Percentiles rank a stretch among this genome's conserved stretches.
Conservation (phyloP, 129 eudicot genomes). For the Oenanthe sinensis region DNA sequence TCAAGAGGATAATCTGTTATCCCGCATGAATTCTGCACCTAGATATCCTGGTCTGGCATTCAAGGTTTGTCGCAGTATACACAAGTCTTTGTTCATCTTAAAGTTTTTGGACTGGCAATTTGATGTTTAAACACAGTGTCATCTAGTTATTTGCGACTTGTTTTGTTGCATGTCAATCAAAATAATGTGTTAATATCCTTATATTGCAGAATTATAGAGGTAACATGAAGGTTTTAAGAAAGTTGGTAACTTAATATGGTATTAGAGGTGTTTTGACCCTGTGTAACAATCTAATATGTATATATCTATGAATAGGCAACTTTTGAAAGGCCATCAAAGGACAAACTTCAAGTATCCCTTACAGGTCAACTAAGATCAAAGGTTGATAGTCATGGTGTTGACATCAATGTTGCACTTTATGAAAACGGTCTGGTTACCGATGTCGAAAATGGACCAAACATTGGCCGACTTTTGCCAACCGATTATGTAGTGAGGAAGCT, state of each 20-base stretch:
- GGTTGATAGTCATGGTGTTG: constrained; percentile 41
- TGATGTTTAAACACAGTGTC: background rate
- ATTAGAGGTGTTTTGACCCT: background rate
- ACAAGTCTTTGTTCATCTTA: background rate
- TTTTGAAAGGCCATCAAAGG: constrained; percentile 44
- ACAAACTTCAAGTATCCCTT: constrained; percentile 50
- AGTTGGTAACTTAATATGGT: too few relatives aligned
- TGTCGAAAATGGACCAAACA: constrained; percentile 66
- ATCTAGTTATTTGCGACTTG: background rate
- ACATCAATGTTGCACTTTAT: constrained; percentile 67
- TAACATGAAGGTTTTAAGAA: too few relatives aligned
- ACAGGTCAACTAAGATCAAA: constrained; percentile 54
- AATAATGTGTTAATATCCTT: too few relatives aligned
- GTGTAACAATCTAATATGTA: background rate
- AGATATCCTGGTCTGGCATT: constrained; percentile 60
- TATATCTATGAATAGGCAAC: constrained; percentile 34
- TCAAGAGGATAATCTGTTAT: constrained; percentile 43
- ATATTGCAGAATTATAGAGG: too few relatives aligned
- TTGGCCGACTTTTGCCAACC: constrained; percentile 50
- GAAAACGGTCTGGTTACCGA: constrained; percentile 66
- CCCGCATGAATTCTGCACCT: constrained; percentile 36
- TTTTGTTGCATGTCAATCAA: too few relatives aligned
- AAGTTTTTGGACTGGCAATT: background rate
- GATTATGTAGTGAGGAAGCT: constrained; percentile 84
- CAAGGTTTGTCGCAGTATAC: constrained; percentile 32